Conservation (phyloP, 257 asterid genomes). For the Verbena officinalis region DNA sequence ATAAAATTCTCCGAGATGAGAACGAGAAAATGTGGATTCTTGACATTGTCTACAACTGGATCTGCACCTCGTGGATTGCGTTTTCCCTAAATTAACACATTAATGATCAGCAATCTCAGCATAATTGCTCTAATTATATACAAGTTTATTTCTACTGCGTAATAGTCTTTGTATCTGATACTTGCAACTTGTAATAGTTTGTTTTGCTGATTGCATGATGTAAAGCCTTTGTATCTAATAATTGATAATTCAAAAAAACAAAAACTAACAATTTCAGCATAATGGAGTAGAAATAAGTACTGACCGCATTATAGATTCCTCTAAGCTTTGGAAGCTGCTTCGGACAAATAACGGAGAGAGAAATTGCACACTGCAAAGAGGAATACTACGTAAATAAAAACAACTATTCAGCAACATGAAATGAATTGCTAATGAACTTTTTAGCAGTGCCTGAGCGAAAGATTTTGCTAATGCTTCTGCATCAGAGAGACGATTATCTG, state of each 20-base stretch:
- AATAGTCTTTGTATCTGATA: too few relatives aligned
- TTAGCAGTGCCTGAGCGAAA: constrained; percentile 70
- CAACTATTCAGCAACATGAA: constrained; percentile 15
- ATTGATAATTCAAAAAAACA: too few relatives aligned
- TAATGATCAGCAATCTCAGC: constrained; percentile 31
- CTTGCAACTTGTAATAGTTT: too few relatives aligned
- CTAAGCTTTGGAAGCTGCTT: constrained; percentile 86
- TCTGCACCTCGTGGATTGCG: constrained; percentile 67
- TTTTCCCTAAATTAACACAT: constrained; percentile 66
- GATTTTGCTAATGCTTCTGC: constrained; percentile 85
- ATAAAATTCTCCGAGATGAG: constrained; percentile 79
- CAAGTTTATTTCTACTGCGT: too few relatives aligned
- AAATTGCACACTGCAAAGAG: constrained; percentile 75
- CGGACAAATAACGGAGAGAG: constrained; percentile 92
- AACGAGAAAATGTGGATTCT: constrained; percentile 87
- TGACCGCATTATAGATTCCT: constrained; percentile 82
- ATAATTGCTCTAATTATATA: too few relatives aligned
- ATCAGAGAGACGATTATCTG: constrained; percentile 65
- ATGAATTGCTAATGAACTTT: constrained; percentile 15
- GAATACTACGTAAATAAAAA: constrained; percentile 21
- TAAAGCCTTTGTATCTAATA: too few relatives aligned
- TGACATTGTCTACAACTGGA: constrained; percentile 59
- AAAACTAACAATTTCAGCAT: constrained; percentile 31
- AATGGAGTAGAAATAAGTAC: too few relatives aligned
- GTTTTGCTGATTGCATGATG: too few relatives aligned